A percentile compares a stretch with the other conserved stretches of the same genome.
phyloP scores from a whole-genome alignment of 441 rosid species.

The Erodium chrysanthum region DNA sequence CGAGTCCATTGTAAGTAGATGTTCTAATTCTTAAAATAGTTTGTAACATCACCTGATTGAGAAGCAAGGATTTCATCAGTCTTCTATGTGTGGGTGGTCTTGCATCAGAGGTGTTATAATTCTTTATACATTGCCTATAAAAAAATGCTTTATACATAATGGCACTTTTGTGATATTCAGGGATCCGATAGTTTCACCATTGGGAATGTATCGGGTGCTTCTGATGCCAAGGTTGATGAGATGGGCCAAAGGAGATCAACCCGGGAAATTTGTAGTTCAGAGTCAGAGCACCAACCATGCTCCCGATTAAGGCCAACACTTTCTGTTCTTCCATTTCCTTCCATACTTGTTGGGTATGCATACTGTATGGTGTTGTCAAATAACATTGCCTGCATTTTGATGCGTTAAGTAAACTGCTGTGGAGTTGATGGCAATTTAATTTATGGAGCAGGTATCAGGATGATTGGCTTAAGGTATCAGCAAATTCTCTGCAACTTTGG shows the following conservation, averaged over 20 bases:
- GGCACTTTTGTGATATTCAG: slow-evolving; percentile 18
- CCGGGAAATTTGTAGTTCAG: slow-evolving; percentile 60
- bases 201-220: slow-evolving; percentile 30
- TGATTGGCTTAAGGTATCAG: slow-evolving; percentile 95
- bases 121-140: no score
- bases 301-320: slow-evolving; percentile 60
- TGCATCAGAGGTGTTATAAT: slow-evolving; percentile 39
- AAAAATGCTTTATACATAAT: slow-evolving; percentile 15
- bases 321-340: slow-evolving; percentile 85
- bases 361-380: neutral
- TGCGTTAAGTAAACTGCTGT: slow-evolving; percentile 10
- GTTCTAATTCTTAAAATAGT: slow-evolving; percentile 50
- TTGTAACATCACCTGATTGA: slow-evolving; percentile 34
- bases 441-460: slow-evolving; percentile 78
- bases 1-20: slow-evolving; percentile 65
- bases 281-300: slow-evolving; percentile 47
- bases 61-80: slow-evolving; percentile 57
- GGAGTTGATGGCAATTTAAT: neutral
- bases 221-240: slow-evolving; percentile 74
- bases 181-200: slow-evolving; percentile 22
- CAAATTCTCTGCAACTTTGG: slow-evolving; percentile 81
- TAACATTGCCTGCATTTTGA: neutral
- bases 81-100: slow-evolving; percentile 51
- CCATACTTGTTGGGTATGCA: slow-evolving; percentile 92
- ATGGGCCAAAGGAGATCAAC: slow-evolving; percentile 48